Conservation (phyloP, 306 rosid species). For the Trifolium repens region DNA sequence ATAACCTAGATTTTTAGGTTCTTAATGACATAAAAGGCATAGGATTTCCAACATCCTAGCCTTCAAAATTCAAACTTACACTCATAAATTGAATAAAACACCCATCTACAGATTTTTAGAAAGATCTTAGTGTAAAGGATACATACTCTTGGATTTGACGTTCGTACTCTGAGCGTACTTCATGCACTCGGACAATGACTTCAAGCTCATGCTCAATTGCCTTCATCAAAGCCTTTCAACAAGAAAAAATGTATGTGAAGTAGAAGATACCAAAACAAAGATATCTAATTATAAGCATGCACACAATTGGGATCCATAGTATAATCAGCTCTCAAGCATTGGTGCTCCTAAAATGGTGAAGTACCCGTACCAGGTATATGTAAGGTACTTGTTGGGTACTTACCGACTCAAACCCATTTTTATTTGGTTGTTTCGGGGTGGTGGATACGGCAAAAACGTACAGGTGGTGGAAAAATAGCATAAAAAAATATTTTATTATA, state of each 20-base stretch:
- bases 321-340: background rate
- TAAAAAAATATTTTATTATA: no score
- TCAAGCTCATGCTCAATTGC: slow-evolving; percentile 90
- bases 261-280: slow-evolving; percentile 27
- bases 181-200: slow-evolving; percentile 85
- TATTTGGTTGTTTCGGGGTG: no score
- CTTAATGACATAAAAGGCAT: slow-evolving; percentile 16
- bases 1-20: slow-evolving; percentile 1
- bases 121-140: slow-evolving; percentile 8
- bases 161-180: slow-evolving; percentile 92
- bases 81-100: slow-evolving; percentile 28
- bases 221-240: slow-evolving; percentile 76
- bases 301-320: slow-evolving; percentile 13
- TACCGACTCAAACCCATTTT: no score
- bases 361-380: background rate
- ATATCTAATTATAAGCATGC: slow-evolving; percentile 12
- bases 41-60: slow-evolving; percentile 3
- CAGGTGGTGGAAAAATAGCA: no score
- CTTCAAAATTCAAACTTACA: slow-evolving; percentile 16
- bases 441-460: no score
- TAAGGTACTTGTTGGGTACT: background rate
- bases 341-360: background rate
- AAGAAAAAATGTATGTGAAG: slow-evolving; percentile 39
- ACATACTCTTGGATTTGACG: slow-evolving; percentile 88
- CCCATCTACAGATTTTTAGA: slow-evolving; percentile 19